These are phyloP conservation scores for Phytopythium sindhum DNA, from an alignment of 352 stramenopile species.

Conservation along the genomic window DNA sequence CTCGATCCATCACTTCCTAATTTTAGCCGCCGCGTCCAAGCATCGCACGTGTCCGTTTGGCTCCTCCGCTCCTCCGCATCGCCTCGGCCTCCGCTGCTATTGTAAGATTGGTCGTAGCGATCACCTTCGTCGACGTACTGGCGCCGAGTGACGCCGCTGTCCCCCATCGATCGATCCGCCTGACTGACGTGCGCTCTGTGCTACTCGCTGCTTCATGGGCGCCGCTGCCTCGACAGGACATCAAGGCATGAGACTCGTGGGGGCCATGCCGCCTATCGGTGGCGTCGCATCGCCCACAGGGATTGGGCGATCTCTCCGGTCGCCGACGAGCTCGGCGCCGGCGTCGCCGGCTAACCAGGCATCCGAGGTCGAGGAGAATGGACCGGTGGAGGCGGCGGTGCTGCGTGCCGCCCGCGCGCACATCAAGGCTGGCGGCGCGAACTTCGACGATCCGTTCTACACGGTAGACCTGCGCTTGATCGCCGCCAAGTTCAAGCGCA, in stretches of 20 bases:
- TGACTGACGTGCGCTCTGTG: neutral
- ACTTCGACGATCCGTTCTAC: slow-evolving; percentile 58
- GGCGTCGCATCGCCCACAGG: slow-evolving; percentile 3
- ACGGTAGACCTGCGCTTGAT: slow-evolving; percentile 51
- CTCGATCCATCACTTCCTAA: neutral
- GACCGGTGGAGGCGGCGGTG: neutral
- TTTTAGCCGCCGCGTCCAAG: neutral
- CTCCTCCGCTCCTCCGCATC: neutral
- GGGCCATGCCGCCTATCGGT: slow-evolving; percentile 2
- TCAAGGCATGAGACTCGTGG: slow-evolving; percentile 6
- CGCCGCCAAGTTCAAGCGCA: slow-evolving; percentile 41
- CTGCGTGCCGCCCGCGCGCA: neutral
- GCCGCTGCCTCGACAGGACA: slow-evolving; percentile 6
- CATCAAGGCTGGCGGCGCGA: neutral
- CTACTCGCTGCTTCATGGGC: slow-evolving; percentile 2
- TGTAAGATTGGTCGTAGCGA: neutral
- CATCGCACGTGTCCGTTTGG: neutral
- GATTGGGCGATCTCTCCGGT: neutral
- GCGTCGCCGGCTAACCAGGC: neutral
- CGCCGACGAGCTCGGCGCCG: neutral
- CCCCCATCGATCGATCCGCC: neutral
- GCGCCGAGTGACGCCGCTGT: no score
- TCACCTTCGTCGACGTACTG: neutral
- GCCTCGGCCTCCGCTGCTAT: neutral
- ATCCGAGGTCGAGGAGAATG: slow-evolving; percentile 1